These are phyloP conservation scores for Crucibulum laeve DNA, from an alignment of 768 basidiomycete species.

Conservation along the genomic window DNA sequence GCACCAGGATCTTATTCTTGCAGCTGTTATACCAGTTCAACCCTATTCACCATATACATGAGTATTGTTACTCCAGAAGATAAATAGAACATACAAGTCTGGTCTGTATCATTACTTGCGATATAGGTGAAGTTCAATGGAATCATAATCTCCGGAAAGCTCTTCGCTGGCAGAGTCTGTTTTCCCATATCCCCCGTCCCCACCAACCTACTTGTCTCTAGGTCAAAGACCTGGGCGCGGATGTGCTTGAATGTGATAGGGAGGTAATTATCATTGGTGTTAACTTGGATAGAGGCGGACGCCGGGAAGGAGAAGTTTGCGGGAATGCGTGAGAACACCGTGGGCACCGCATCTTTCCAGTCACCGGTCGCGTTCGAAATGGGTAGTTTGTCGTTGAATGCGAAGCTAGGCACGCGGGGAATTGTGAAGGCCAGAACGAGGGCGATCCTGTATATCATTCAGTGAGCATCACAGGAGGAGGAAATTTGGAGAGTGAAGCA, in stretches of 20 bases:
- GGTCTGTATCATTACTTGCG: constrained; percentile 75
- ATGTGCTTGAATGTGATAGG: constrained; percentile 72
- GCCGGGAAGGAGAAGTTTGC: constrained; percentile 92
- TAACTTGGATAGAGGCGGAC: constrained; percentile 66
- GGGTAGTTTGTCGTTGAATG: constrained; percentile 55
- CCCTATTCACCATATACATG: constrained; percentile 39
- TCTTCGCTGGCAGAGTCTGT: constrained; percentile 61
- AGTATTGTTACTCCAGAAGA: constrained; percentile 1
- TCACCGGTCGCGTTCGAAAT: constrained; percentile 53
- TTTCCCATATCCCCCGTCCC: constrained; percentile 61
- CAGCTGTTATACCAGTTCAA: constrained; percentile 75
- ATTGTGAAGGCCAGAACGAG: constrained; percentile 75
- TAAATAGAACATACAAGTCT: constrained; percentile 58
- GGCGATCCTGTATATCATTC: constrained; percentile 42
- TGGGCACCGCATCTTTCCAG: constrained; percentile 54
- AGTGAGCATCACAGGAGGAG: constrained; percentile 6
- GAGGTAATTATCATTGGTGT: constrained; percentile 72
- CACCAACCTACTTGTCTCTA: constrained; percentile 58
- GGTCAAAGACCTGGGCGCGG: constrained; percentile 65
- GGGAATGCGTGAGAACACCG: constrained; percentile 67
- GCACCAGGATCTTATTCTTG: constrained; percentile 49
- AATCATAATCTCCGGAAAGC: constrained; percentile 58
- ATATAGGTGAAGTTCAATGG: constrained; percentile 84
- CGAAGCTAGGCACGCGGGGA: constrained; percentile 75
- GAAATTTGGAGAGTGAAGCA: not conserved